phyloP scores from a whole-genome alignment of 1,139 yeast genomes.

The Saccharomyces uvarum region DNA sequence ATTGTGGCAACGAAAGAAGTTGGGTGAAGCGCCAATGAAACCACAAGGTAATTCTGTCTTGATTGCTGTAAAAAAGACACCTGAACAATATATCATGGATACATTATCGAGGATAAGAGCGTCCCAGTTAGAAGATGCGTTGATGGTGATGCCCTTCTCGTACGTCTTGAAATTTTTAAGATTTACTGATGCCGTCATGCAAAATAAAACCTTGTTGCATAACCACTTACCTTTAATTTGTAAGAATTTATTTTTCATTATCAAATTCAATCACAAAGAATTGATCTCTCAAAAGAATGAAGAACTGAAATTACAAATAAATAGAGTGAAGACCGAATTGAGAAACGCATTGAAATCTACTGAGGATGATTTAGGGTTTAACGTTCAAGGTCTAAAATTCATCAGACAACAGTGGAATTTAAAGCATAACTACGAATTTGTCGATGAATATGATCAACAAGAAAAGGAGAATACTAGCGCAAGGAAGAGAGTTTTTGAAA shows the following conservation, averaged over 20 bases:
- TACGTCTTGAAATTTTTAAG: constrained; percentile 62
- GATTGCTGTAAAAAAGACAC: constrained; percentile 59
- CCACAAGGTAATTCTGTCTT: constrained; percentile 68
- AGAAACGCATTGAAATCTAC: constrained; percentile 47
- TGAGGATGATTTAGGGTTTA: constrained; percentile 67
- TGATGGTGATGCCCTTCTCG: constrained; percentile 83
- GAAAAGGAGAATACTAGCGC: constrained; percentile 48
- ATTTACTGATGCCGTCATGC: constrained; percentile 73
- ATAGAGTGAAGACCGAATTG: constrained; percentile 50
- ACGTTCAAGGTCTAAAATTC: constrained; percentile 73
- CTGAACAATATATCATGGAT: constrained; percentile 73
- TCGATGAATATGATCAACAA: constrained; percentile 59
- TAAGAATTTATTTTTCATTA: constrained; percentile 63
- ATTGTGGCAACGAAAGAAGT: constrained; percentile 37
- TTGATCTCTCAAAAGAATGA: constrained; percentile 59
- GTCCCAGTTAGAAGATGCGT: constrained; percentile 85
- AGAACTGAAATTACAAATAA: constrained; percentile 49
- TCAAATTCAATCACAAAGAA: constrained; percentile 71
- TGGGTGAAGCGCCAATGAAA: constrained; percentile 42
- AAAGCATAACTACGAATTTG: constrained; percentile 64
- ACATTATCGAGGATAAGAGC: constrained; percentile 63
- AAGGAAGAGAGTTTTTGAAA: constrained; percentile 61
- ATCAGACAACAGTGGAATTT: constrained; percentile 73
- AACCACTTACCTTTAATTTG: constrained; percentile 57
- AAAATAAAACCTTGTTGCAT: constrained; percentile 38